phyloP scores from a whole-genome alignment of 176 grass and related monocot species.

The Luzula sylvatica region DNA sequence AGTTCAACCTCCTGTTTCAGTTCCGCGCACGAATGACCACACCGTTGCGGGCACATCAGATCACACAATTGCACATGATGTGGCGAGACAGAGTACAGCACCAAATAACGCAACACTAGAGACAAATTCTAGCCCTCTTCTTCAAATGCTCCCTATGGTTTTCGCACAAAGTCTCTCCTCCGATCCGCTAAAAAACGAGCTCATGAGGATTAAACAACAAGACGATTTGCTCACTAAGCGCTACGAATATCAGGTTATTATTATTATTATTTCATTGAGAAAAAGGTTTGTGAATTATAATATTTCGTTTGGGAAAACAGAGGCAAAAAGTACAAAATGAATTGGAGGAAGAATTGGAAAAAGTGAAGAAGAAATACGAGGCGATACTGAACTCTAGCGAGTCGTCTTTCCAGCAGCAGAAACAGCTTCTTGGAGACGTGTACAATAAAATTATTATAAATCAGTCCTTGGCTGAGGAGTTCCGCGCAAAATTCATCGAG shows the following conservation, averaged over 20 bases:
- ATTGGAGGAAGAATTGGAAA: conserved; percentile 61
- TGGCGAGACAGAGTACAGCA: background rate
- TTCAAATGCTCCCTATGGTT: conserved; percentile 15
- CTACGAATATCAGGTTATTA: conserved; percentile 1
- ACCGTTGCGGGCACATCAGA: background rate
- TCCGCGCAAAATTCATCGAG: conserved; percentile 79
- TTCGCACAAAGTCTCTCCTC: conserved; percentile 6
- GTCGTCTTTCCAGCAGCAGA: conserved; percentile 39
- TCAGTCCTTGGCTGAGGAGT: conserved; percentile 81
- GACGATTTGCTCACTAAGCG: conserved; percentile 7
- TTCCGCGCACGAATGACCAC: background rate
- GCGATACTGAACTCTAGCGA: conserved; percentile 51
- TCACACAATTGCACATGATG: background rate
- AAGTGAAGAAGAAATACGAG: conserved; percentile 61
- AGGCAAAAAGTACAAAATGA: conserved; percentile 37
- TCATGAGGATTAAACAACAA: conserved; percentile 17
- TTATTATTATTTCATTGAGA: background rate
- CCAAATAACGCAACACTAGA: background rate
- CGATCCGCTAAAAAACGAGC: conserved; percentile 10
- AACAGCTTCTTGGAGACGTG: conserved; percentile 37
- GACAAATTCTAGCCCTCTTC: background rate
- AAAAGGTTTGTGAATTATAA: conserved; percentile 5
- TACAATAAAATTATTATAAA: conserved; percentile 60
- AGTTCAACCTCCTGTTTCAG: background rate
- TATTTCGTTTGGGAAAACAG: conserved; percentile 38